These are phyloP conservation scores for Daphne laureola DNA, from an alignment of 441 rosid genomes.

Conservation along the genomic window DNA sequence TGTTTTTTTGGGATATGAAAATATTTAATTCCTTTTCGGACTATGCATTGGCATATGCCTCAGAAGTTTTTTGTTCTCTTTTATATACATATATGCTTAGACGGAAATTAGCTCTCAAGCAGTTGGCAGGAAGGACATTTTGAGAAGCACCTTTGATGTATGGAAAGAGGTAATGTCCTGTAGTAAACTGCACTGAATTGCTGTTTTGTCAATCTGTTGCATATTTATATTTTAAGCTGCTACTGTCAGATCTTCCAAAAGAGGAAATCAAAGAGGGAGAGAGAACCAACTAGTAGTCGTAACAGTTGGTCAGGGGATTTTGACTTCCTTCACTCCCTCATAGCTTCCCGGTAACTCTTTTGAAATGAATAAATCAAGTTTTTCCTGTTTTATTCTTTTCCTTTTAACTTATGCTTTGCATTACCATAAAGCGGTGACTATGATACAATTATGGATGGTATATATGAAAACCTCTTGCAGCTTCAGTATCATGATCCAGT, in stretches of 20 bases:
- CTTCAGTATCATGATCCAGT: constrained; percentile 91
- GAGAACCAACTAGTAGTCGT: constrained; percentile 24
- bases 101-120: constrained; percentile 83
- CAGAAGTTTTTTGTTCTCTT: too few species aligned
- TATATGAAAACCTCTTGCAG: constrained; percentile 84
- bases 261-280: constrained; percentile 50
- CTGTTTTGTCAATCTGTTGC: constrained; percentile 14
- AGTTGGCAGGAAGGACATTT: constrained; percentile 87
- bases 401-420: constrained; percentile 19
- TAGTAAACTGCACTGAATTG: constrained; percentile 12
- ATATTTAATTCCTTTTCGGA: too few species aligned
- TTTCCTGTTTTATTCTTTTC: constrained; percentile 3
- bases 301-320: constrained; percentile 40
- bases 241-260: constrained; percentile 72
- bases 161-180: constrained; percentile 83
- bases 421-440: constrained; percentile 80
- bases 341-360: constrained; percentile 53
- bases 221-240: constrained; percentile 16
- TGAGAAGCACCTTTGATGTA: constrained; percentile 77
- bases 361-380: constrained; percentile 6
- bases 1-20: too few species aligned
- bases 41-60: too few species aligned
- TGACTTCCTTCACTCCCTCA: constrained; percentile 56
- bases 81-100: constrained; percentile 22
- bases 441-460: constrained; percentile 80